phyloP scores from a whole-genome alignment of 371 early-diverging fungal genomes.

The Batrachochytrium dendrobatidis region DNA sequence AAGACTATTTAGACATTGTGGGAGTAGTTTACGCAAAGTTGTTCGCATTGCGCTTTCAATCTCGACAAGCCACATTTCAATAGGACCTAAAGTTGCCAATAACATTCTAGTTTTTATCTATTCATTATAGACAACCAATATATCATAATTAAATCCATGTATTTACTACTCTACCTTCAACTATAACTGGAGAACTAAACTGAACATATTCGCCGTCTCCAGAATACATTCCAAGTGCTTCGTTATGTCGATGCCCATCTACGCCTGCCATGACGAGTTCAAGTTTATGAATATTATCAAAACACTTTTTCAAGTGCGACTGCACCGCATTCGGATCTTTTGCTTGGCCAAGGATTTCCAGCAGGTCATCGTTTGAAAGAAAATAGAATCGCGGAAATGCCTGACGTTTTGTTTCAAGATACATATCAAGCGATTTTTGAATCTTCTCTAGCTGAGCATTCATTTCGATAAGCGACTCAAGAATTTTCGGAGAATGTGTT shows the following conservation, averaged over 20 bases:
- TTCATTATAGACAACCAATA: not conserved
- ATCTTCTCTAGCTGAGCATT: constrained; percentile 47
- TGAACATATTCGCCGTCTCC: constrained; percentile 52
- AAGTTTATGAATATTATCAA: constrained; percentile 45
- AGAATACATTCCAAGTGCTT: constrained; percentile 48
- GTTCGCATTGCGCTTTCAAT: constrained; percentile 40
- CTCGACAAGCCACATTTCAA: constrained; percentile 47
- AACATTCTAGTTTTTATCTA: not conserved
- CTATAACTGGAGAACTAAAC: constrained; percentile 33
- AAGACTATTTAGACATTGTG: constrained; percentile 31
- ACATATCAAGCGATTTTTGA: constrained; percentile 51
- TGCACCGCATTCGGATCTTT: constrained; percentile 50
- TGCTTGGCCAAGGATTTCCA: constrained; percentile 47
- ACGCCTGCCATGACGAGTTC: constrained; percentile 37
- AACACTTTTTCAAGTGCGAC: constrained; percentile 51
- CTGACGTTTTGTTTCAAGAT: constrained; percentile 48
- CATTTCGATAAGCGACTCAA: constrained; percentile 42
- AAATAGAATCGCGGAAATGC: constrained; percentile 54
- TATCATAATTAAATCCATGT: not conserved
- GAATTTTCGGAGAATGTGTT: constrained; percentile 31
- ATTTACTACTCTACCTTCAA: constrained; percentile 34
- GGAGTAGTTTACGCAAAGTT: constrained; percentile 37
- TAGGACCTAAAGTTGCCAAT: constrained; percentile 27
- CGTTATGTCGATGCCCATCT: constrained; percentile 39
- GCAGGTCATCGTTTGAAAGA: constrained; percentile 47